phyloP scores from a whole-genome alignment of 306 rosid species.

The Corylus heterophylla region DNA sequence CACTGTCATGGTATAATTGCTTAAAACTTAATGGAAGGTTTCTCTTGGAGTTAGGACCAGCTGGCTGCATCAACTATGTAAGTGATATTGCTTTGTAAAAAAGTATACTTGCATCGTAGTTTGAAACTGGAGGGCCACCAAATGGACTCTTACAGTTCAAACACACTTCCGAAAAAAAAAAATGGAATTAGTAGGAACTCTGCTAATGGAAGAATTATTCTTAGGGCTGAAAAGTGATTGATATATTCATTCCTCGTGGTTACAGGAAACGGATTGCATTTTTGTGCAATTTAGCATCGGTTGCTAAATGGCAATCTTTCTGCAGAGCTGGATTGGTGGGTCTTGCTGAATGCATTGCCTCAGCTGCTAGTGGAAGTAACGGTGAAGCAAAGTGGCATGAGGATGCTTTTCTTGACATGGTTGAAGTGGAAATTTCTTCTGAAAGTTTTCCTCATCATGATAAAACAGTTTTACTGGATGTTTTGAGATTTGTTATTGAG shows the following conservation, averaged over 20 bases:
- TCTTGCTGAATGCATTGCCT: conserved; percentile 85
- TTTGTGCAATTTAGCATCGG: conserved; percentile 69
- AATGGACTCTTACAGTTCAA: neutral
- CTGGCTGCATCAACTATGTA: neutral
- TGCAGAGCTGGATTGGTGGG: conserved; percentile 90
- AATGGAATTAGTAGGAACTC: neutral
- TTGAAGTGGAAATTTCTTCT: conserved; percentile 33
- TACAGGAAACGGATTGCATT: conserved; percentile 66
- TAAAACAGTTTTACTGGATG: conserved; percentile 56
- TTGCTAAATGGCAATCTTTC: conserved; percentile 66
- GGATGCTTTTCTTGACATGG: conserved; percentile 27
- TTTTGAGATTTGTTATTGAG: conserved; percentile 75
- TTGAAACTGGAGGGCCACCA: neutral
- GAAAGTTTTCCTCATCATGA: conserved; percentile 40
- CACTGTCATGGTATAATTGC: neutral
- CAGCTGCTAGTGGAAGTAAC: conserved; percentile 58
- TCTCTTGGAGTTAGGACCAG: neutral
- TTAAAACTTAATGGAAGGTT: neutral
- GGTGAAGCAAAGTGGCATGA: conserved; percentile 36
- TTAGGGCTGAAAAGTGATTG: neutral
- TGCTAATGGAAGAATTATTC: neutral
- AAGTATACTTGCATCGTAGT: neutral
- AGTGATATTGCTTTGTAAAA: neutral
- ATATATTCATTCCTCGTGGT: conserved; percentile 16
- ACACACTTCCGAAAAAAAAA: neutral